Base-by-base conservation (phyloP, 306 rosid species). In the Vigna trinervia region DNA sequence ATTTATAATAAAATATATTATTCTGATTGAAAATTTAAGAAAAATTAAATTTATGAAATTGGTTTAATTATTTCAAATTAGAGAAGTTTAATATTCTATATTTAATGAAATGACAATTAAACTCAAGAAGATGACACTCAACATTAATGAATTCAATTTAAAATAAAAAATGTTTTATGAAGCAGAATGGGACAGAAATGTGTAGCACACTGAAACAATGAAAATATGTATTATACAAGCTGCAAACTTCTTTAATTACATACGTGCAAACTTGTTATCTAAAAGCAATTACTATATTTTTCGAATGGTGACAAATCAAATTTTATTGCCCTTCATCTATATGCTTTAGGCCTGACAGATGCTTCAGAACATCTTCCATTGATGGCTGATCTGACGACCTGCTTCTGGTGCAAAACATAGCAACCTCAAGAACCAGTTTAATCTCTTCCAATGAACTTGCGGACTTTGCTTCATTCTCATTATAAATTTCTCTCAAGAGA, bases 321-420 rank as follows among this genome's bases (percentile, higher is more conserved):
- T 47, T 76, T 57, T 39, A 39, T 66, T 76, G 76, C 75, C 79
- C 86, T 67, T 81, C 84, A 30, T 84, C 83, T 41, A 79, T 74
- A 43, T 80, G 81, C 77, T 78, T 90, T 45, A 73, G 75, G 28
- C 89, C 91, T 73, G 93, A 85, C 80, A 92, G 75, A 75, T 87
- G 92, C 90, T 89, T 90, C 38, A 89, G 71, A 58, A 85, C 88
- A 39, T 88, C 92, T 68, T 88, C 87, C 86, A 92, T 90, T 79
- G 96, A 88, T 73, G 98, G 96, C 20, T 89, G 83, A 28, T 95
- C 90, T 1, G 79, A 63, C 34, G 87, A 79, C 74, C 85, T 80
- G 85, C 86, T 90, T 71, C 84, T 87, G 9, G 92, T 92, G 86
- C 98, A 95, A 68, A 86, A 85, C 60, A 84, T 75, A 63, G 97